These are phyloP conservation scores for Plasmopara viticola DNA, from an alignment of 352 stramenopile genomes.

Conservation along the genomic window DNA sequence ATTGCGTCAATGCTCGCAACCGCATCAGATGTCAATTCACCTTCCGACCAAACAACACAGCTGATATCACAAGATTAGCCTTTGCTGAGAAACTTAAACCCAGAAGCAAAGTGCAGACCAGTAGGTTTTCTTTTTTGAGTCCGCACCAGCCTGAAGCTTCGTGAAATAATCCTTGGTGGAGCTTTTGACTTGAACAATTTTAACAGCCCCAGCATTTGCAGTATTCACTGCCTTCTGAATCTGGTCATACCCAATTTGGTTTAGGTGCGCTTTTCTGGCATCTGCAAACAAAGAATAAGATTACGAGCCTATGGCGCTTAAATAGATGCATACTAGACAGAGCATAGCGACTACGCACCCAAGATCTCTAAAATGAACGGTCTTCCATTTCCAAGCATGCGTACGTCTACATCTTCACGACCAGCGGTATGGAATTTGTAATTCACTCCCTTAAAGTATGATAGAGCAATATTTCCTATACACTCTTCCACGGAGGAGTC, in stretches of 20 bases:
- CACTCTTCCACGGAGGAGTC: slow-evolving; percentile 87
- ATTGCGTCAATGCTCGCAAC: slow-evolving; percentile 74
- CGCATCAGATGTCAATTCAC: slow-evolving; percentile 42
- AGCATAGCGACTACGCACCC: slow-evolving; percentile 17
- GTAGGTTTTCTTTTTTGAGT: slow-evolving; percentile 87
- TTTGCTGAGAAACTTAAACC: not conserved
- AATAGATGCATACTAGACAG: not conserved
- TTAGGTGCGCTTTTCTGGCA: slow-evolving; percentile 68
- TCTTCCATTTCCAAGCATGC: slow-evolving; percentile 93
- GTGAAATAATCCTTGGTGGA: slow-evolving; percentile 80
- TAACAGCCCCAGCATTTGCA: slow-evolving; percentile 64
- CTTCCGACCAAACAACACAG: slow-evolving; percentile 75
- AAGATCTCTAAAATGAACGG: slow-evolving; percentile 89
- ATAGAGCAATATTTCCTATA: slow-evolving; percentile 68
- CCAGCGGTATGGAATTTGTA: slow-evolving; percentile 96
- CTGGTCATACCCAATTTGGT: slow-evolving; percentile 36
- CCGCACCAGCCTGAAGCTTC: slow-evolving; percentile 65
- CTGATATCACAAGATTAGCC: slow-evolving; percentile 17
- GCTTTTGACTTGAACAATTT: slow-evolving; percentile 74
- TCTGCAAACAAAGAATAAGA: slow-evolving; percentile 30
- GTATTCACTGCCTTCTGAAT: slow-evolving; percentile 62
- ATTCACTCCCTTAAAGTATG: slow-evolving; percentile 51
- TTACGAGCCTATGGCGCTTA: slow-evolving; percentile 5
- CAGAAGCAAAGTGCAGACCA: slow-evolving; percentile 29
- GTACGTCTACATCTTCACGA: slow-evolving; percentile 96